Evolutionary conservation across 768 basidiomycete species (phyloP), one percentile per base, ranked within the genome.

Genomic region (Brasilioporus rufonigricans): DNA sequence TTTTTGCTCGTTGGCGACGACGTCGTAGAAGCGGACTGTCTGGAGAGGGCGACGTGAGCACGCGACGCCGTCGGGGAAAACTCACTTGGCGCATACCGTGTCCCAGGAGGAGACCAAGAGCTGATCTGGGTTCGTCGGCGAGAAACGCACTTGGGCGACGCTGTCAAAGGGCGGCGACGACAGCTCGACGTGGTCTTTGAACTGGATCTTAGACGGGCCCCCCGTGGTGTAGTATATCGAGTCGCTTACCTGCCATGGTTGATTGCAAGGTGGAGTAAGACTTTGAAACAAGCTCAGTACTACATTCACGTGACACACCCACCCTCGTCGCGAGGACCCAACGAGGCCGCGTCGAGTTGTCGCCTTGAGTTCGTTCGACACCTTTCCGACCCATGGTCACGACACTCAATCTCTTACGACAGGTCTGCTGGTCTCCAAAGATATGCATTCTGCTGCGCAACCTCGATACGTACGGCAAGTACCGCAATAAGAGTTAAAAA

Each of bases 71-170:
- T 29, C 60, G 8, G 44, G 40, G 10, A 27, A 35, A 52, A 43
- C 55, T 35, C 27, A 52, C 33, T 23, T 50, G 53, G 40, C 6
- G 61, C 75, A 27, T 63, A 80, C 82, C 59, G 90, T 83, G 71
- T 98, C 96, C 96, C 96, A 98, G 56, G 90, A 88, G 13, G 91
- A 84, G 18, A 90, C 91, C 0, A 98, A 74, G 1, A 98, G 74
- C 19, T 88, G 85, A 51, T 88, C 79, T 3, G 93, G 86, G 67
- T 89, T 82, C 4, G 79, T 78, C 1, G 93, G 89, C 21, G 93
- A 91, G 71, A 89, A 98, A 31, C 82, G 79, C 27, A 98, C 74
- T 36, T 84, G 79, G 3, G 92, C 89, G 47, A 96, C 81, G 62
- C 88, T 89, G 73, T 97, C 93, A 61, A 91, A 87, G 0, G 93